These are phyloP conservation scores for Pseudocercospora pini-densiflorae DNA, from an alignment of 2,329 filamentous ascomycete species.

Conservation along the genomic window DNA sequence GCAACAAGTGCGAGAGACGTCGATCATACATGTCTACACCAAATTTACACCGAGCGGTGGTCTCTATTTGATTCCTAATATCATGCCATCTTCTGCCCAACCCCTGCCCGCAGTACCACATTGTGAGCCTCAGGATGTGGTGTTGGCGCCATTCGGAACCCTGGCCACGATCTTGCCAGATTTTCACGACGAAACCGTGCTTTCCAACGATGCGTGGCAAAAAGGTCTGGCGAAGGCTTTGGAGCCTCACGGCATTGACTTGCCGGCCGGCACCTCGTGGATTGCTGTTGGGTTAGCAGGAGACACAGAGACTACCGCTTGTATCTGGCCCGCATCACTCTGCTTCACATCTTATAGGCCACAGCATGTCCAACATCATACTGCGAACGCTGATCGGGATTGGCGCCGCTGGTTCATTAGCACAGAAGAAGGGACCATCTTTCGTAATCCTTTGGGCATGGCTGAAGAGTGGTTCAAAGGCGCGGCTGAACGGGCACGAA, in stretches of 20 bases:
- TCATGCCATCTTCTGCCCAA: conserved; percentile 13
- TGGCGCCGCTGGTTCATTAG: conserved; percentile 35
- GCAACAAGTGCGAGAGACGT: neutral
- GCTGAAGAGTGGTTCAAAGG: conserved; percentile 37
- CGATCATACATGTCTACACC: conserved; percentile 21
- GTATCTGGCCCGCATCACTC: conserved; percentile 32
- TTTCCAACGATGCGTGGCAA: conserved; percentile 20
- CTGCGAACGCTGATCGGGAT: conserved; percentile 9
- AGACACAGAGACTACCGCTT: conserved; percentile 13
- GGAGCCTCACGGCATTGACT: conserved; percentile 20
- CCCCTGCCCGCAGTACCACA: conserved; percentile 1
- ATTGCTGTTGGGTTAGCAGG: conserved; percentile 16
- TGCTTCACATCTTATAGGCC: conserved; percentile 23
- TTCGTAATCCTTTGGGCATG: conserved; percentile 34
- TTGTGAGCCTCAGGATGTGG: neutral
- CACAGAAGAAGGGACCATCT: conserved; percentile 33
- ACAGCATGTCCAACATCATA: neutral
- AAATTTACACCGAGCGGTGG: conserved; percentile 20
- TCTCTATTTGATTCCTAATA: conserved; percentile 24
- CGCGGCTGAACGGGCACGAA: conserved; percentile 32
- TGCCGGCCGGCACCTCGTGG: conserved; percentile 24
- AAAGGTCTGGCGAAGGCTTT: conserved; percentile 14
- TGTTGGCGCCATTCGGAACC: conserved; percentile 26
- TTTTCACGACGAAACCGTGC: neutral
- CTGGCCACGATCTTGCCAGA: conserved; percentile 12